Evolutionary conservation across 129 eudicot species (phyloP).

Genomic region (Artemisia argyi): DNA sequence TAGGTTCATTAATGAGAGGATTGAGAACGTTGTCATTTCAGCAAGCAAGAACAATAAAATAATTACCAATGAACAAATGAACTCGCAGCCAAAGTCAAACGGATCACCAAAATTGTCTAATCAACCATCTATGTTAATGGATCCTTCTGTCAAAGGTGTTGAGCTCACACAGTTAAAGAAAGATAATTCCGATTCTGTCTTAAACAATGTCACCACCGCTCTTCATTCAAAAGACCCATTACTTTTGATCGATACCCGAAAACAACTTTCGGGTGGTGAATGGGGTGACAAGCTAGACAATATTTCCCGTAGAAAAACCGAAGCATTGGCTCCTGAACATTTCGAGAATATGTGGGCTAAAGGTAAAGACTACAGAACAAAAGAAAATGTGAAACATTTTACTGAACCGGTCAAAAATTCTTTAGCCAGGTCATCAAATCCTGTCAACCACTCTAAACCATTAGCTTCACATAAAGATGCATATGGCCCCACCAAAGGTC

Average conservation of each 20-base stretch:
- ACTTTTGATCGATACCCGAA: slow-evolving; percentile 38
- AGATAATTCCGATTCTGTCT: slow-evolving; percentile 41
- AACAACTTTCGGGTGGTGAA: slow-evolving; percentile 22
- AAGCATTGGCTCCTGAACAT: slow-evolving; percentile 90
- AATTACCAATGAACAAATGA: slow-evolving; percentile 37
- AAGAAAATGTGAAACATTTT: background rate
- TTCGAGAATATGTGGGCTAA: slow-evolving; percentile 94
- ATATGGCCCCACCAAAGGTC: slow-evolving; percentile 31
- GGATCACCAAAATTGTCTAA: slow-evolving; percentile 48
- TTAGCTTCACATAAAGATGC: slow-evolving; percentile 38
- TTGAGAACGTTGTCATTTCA: slow-evolving; percentile 70
- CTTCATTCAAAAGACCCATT: slow-evolving; percentile 44
- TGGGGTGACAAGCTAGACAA: slow-evolving; percentile 76
- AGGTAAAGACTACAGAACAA: slow-evolving; percentile 39
- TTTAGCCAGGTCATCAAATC: slow-evolving; percentile 12
- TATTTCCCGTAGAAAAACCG: slow-evolving; percentile 72
- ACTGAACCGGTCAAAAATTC: background rate
- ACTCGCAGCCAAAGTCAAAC: slow-evolving; percentile 43
- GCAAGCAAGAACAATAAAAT: slow-evolving; percentile 57
- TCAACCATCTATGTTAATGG: slow-evolving; percentile 54
- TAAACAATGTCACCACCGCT: slow-evolving; percentile 34
- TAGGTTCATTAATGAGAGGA: slow-evolving; percentile 98
- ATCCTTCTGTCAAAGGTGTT: slow-evolving; percentile 86
- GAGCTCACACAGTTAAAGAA: slow-evolving; percentile 78
- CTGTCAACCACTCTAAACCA: slow-evolving; percentile 41